Base-by-base conservation (phyloP, 176 grass and related monocot species). In the Aegilops longissima region DNA sequence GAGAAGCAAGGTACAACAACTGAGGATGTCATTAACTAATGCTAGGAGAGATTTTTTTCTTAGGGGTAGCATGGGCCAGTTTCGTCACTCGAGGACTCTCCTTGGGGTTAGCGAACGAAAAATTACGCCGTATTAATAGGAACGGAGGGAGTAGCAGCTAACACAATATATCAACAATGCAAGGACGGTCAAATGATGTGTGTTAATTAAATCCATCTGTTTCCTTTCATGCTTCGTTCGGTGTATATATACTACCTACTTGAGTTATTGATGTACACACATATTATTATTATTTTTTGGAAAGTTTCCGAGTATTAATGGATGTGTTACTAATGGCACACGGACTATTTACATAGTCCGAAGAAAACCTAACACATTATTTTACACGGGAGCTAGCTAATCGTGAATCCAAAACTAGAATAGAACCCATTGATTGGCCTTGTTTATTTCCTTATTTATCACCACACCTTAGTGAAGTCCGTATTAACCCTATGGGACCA, bases 381-480 rank as follows among this genome's bases (percentile, higher is more conserved):
- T 73, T 44, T 73, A 44, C 27, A 14, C 38, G 8, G 11, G 70
- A 73, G 70, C 70, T 70, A 42, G 36, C 11, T 73, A 73, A 44
- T 73, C 40, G 42, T 73, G 70, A 73, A 44, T 45, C 70, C 70
- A 44, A 45, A 44, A 73, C 39, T 14, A 44, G 70, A 45, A 16
- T 14, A 73, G 12, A 11, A 45, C 20, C 39, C 39, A 45, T 73
- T 45, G n/a, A 73, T 73, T 44, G 24, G 36, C 38, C 38, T 73
- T 73, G 10, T 73, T 44, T 73, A 73, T 73, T n/a, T 73, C 34
- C 70, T 44, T 73, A 44, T 25, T 73, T 44, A 73, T 25, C 70
- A 24, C 70, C 70, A 73, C 5, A 13, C 21, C 13, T 44, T 44
- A 8, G 20, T 73, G 70, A 74, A 74, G 40, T 74, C 5, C 71